A percentile compares a stretch with the other conserved stretches of the same genome.
Evolutionary conservation across 495 filamentous ascomycete species (phyloP).

Genomic region (Thozetella sp.): DNA sequence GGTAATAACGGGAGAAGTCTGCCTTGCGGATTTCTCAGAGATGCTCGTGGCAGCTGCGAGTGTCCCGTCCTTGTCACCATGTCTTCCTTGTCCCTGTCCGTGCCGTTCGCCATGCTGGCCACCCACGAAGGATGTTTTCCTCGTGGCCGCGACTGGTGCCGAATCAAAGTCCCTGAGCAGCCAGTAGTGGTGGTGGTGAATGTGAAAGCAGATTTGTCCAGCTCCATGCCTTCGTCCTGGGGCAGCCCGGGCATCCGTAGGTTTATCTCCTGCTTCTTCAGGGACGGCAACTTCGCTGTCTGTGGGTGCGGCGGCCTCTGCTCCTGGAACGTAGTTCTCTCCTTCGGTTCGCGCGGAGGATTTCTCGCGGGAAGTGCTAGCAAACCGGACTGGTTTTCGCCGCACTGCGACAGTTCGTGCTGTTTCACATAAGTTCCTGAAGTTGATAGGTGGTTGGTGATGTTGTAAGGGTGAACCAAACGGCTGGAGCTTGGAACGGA

Average conservation of each 20-base stretch:
- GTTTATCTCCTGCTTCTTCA: too few relatives aligned
- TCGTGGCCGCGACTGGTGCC: background rate
- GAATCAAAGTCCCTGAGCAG: constrained; percentile 27
- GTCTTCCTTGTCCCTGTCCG: background rate
- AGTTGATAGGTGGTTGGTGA: background rate
- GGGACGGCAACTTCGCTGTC: background rate
- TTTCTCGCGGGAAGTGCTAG: too few relatives aligned
- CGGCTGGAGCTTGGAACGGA: background rate
- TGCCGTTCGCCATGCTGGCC: constrained; percentile 7
- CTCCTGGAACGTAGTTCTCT: too few relatives aligned
- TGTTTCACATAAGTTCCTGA: background rate
- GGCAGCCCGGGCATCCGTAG: too few relatives aligned
- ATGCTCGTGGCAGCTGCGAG: background rate
- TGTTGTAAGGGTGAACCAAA: background rate
- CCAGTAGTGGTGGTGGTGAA: constrained; percentile 61
- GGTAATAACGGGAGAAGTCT: background rate
- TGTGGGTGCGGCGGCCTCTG: background rate
- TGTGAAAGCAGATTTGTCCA: constrained; percentile 46
- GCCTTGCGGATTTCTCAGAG: background rate
- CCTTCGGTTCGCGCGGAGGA: too few relatives aligned
- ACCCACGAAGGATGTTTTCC: background rate
- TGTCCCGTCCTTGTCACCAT: background rate
- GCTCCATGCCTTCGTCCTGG: background rate
- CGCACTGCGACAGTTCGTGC: background rate
- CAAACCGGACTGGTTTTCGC: background rate